These are phyloP conservation scores for Pyrenochaeta sp. DNA, from an alignment of 2,329 filamentous ascomycete genomes.

Conservation along the genomic window DNA sequence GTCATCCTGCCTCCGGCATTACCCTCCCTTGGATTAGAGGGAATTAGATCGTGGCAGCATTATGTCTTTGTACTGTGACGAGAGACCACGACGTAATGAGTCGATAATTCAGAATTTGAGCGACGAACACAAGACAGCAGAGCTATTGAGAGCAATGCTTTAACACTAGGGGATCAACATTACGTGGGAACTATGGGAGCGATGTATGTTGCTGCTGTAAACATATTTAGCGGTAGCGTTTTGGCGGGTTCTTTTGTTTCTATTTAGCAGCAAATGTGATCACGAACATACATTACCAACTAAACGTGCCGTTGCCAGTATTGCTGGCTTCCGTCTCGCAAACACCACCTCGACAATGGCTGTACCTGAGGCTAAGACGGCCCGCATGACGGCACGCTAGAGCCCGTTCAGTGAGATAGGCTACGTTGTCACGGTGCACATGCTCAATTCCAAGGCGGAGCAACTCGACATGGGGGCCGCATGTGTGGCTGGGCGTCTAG, in stretches of 20 bases:
- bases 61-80: background rate
- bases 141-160: slow-evolving; percentile 9
- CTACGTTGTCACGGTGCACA: slow-evolving; percentile 28
- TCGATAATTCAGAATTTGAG: background rate
- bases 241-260: slow-evolving; percentile 26
- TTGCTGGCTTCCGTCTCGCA: background rate
- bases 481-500: slow-evolving; percentile 41
- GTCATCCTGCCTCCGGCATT: slow-evolving; percentile 20
- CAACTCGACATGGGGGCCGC: slow-evolving; percentile 33
- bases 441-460: slow-evolving; percentile 37
- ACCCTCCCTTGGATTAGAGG: slow-evolving; percentile 7
- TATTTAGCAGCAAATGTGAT: slow-evolving; percentile 33
- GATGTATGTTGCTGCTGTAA: slow-evolving; percentile 19
- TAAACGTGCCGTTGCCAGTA: slow-evolving; percentile 2
- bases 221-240: slow-evolving; percentile 28
- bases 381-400: slow-evolving; percentile 20
- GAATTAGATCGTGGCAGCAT: background rate
- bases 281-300: slow-evolving; percentile 30
- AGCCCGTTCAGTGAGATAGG: slow-evolving; percentile 20
- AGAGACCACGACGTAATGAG: background rate
- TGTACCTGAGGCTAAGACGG: slow-evolving; percentile 33
- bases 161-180: slow-evolving; percentile 1
- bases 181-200: slow-evolving; percentile 6
- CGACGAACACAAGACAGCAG: background rate
- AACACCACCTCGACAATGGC: slow-evolving; percentile 1